Percentiles rank a stretch among this genome's conserved stretches.
These are phyloP conservation scores for Candolleomyces efflorescens DNA, from an alignment of 768 basidiomycete species.

Conservation along the genomic window DNA sequence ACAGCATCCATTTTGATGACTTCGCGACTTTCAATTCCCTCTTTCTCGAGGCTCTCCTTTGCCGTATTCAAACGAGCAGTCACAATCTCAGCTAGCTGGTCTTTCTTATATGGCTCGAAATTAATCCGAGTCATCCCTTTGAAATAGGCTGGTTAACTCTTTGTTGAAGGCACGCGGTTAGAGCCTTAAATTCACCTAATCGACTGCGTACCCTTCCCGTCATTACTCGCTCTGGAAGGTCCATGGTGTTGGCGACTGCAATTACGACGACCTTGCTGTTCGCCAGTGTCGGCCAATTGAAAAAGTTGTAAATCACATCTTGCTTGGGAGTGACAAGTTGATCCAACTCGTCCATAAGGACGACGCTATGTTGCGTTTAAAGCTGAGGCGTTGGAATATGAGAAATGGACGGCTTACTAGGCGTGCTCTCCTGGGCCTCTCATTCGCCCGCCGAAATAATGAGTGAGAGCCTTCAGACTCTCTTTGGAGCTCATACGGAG, in stretches of 20 bases:
- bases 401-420: conserved; percentile 52
- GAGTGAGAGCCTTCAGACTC: conserved; percentile 72
- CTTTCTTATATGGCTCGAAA: conserved; percentile 82
- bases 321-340: conserved; percentile 95
- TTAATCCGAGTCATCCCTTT: conserved; percentile 88
- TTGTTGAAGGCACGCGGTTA: too few species aligned
- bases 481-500: conserved; percentile 73
- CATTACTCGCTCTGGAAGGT: conserved; percentile 92
- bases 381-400: not conserved
- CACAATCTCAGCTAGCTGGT: conserved; percentile 82
- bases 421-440: conserved; percentile 79
- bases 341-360: conserved; percentile 98
- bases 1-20: conserved; percentile 49
- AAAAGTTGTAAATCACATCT: conserved; percentile 99
- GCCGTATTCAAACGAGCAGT: conserved; percentile 70
- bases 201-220: conserved; percentile 89
- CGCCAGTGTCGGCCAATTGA: conserved; percentile 95
- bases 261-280: conserved; percentile 90
- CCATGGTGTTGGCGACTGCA: conserved; percentile 98
- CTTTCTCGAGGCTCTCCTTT: conserved; percentile 43
- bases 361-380: conserved; percentile 55
- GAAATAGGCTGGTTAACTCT: not conserved
- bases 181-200: conserved; percentile 51
- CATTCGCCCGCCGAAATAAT: conserved; percentile 67
- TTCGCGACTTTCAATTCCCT: conserved; percentile 31